Evolutionary conservation across 805 yeast species (phyloP).

Genomic region (Schwanniomyces pseudopolymorphus): DNA sequence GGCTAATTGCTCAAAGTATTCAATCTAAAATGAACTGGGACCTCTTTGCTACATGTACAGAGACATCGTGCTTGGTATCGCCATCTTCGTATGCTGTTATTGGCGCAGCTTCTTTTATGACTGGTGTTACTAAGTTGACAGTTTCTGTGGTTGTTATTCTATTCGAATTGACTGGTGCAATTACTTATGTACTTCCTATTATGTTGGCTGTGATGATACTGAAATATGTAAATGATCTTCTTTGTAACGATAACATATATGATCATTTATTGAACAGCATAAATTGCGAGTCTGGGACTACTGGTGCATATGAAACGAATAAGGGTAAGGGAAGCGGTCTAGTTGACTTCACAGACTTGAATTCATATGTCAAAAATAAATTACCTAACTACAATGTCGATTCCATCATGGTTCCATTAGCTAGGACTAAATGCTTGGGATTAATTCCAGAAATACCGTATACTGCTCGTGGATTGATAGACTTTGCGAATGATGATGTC

Average conservation of each 20-base stretch:
- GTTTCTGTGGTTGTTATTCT: slow-evolving; percentile 77
- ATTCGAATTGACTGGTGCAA: slow-evolving; percentile 84
- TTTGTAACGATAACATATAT: slow-evolving; percentile 60
- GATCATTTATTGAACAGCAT: slow-evolving; percentile 38
- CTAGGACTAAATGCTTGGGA: slow-evolving; percentile 25
- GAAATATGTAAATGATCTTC: slow-evolving; percentile 66
- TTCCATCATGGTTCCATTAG: slow-evolving; percentile 30
- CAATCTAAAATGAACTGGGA: slow-evolving; percentile 41
- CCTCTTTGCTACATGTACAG: slow-evolving; percentile 39
- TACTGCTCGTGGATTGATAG: slow-evolving; percentile 16
- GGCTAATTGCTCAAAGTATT: slow-evolving; percentile 48
- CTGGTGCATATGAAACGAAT: slow-evolving; percentile 14
- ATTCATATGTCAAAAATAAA: slow-evolving; percentile 24
- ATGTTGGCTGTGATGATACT: slow-evolving; percentile 81
- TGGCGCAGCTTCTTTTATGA: slow-evolving; percentile 80
- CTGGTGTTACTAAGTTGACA: slow-evolving; percentile 80
- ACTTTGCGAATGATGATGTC: slow-evolving; percentile 26
- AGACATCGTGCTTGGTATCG: slow-evolving; percentile 58
- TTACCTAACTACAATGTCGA: slow-evolving; percentile 32
- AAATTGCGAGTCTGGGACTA: not conserved
- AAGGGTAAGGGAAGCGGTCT: slow-evolving; percentile 41
- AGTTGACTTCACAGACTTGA: slow-evolving; percentile 28
- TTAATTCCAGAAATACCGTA: slow-evolving; percentile 24
- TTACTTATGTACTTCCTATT: slow-evolving; percentile 78
- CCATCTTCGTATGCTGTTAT: slow-evolving; percentile 89